Evolutionary conservation across 202 grass and related monocot species (phyloP), one percentile per base, ranked within the genome.

Genomic region (Eragrostis tef): DNA sequence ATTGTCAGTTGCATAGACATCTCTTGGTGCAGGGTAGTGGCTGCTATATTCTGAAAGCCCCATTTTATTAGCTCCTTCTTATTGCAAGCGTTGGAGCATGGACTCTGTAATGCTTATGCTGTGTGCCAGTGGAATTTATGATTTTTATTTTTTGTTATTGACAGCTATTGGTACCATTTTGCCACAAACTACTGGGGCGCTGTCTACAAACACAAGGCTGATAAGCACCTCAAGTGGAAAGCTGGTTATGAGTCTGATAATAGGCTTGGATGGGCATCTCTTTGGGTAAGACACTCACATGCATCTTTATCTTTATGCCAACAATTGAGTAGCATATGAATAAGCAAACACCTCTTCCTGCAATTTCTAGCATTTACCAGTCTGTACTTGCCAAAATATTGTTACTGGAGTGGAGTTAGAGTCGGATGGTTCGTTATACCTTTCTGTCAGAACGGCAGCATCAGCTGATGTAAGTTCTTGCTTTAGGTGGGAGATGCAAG

Each of bases 161-260:
- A 77, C 80, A 98, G 95, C 70, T 98, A 95, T 61, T 73, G 75
- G 83, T 98, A 98, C 85, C 22, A 90, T 62, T 93, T 95, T 79
- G 87, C 93, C 60, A 89, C 90, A 58, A 98, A 64, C 60, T 59
- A 91, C 59, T 98, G 96, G 96, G 83, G 83, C 53, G 81, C 87
- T 44, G 71, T 91, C 48, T 99, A 91, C 74, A 99, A 99, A 87
- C 85, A 76, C 67, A 93, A 74, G n/a, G 79, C 84, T 56, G 85
- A 70, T 51, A 98, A 94, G 70, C 79, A 95, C 67, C 77, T 98
- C 59, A 98, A 98, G 56, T 91, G 94, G 52, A 98, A 95, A 93
- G 87, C 90, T 87, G 96, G 96, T 83, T 98, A 98, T 85, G 89
- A 90, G 85, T 93, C 96, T 15, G 79, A 88, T 22, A 62, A 82